These are phyloP conservation scores for Pistacia integerrima DNA, from an alignment of 345 rosid species.

Conservation along the genomic window DNA sequence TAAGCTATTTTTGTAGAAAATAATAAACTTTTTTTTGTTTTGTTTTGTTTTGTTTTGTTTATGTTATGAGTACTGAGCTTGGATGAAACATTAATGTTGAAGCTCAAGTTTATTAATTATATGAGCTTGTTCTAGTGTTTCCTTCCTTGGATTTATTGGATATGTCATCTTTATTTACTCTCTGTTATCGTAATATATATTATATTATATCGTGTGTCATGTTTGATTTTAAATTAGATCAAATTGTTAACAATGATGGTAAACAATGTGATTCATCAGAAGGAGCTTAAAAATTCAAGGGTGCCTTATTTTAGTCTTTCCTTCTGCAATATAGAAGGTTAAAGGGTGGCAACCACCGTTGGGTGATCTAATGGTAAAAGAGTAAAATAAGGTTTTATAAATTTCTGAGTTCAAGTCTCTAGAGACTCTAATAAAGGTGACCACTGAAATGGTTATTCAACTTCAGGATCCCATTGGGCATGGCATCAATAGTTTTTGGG, in stretches of 20 bases:
- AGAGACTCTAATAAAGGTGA: no score
- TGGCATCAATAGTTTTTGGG: no score
- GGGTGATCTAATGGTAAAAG: no score
- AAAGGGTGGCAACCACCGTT: no score
- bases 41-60: not conserved
- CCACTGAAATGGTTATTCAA: no score
- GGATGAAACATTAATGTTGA: conserved; percentile 13
- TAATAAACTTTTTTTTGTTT: not conserved
- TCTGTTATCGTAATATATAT: not conserved
- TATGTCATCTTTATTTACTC: not conserved
- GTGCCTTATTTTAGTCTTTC: not conserved
- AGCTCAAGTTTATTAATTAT: not conserved
- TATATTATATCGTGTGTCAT: not conserved
- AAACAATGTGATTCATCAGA: not conserved
- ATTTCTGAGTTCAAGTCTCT: no score
- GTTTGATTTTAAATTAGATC: not conserved
- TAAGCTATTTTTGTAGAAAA: not conserved
- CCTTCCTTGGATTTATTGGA: not conserved
- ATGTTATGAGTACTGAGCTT: not conserved
- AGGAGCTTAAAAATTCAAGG: not conserved
- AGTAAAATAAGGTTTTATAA: no score
- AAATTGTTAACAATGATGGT: no score
- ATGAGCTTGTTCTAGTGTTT: not conserved
- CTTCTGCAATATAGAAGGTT: no score
- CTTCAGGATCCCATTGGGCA: no score